These are phyloP conservation scores for Aspergillus sp. DNA, from an alignment of 2,329 filamentous ascomycete species.

Conservation along the genomic window DNA sequence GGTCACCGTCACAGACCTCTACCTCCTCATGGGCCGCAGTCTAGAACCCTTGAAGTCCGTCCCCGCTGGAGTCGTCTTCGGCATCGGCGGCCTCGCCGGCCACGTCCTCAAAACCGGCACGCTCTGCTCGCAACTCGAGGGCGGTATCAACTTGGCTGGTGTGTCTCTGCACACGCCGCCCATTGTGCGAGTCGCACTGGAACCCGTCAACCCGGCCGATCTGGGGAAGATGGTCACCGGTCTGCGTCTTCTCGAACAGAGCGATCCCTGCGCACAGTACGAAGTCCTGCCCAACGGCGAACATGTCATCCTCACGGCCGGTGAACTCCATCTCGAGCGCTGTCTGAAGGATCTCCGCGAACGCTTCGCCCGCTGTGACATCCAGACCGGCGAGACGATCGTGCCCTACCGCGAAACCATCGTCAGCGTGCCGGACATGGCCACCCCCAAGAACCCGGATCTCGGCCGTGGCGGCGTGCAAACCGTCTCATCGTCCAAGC, in stretches of 20 bases:
- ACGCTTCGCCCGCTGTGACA: conserved; percentile 88
- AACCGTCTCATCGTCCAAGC: conserved; percentile 76
- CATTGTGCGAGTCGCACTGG: conserved; percentile 93
- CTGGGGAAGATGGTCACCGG: conserved; percentile 93
- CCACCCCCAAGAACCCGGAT: conserved; percentile 78
- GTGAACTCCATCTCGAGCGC: conserved; percentile 88
- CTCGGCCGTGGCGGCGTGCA: conserved; percentile 79
- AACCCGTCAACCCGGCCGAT: conserved; percentile 85
- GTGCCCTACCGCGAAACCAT: conserved; percentile 95
- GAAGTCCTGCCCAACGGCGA: conserved; percentile 90
- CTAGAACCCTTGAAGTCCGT: conserved; percentile 80
- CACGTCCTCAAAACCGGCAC: conserved; percentile 96
- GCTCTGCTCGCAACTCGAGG: conserved; percentile 80
- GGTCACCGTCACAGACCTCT: conserved; percentile 80
- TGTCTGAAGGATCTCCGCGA: conserved; percentile 92
- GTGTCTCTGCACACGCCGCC: conserved; percentile 77
- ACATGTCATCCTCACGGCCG: conserved; percentile 90
- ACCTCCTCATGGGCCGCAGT: conserved; percentile 92
- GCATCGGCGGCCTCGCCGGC: conserved; percentile 86
- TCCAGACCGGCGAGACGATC: conserved; percentile 89
- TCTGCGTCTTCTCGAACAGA: conserved; percentile 82
- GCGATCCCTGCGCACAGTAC: conserved; percentile 93
- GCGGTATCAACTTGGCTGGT: conserved; percentile 85
- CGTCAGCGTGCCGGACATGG: conserved; percentile 85
- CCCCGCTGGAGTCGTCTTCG: conserved; percentile 91